phyloP scores from a whole-genome alignment of 768 basidiomycete genomes.

The Russula compacta region DNA sequence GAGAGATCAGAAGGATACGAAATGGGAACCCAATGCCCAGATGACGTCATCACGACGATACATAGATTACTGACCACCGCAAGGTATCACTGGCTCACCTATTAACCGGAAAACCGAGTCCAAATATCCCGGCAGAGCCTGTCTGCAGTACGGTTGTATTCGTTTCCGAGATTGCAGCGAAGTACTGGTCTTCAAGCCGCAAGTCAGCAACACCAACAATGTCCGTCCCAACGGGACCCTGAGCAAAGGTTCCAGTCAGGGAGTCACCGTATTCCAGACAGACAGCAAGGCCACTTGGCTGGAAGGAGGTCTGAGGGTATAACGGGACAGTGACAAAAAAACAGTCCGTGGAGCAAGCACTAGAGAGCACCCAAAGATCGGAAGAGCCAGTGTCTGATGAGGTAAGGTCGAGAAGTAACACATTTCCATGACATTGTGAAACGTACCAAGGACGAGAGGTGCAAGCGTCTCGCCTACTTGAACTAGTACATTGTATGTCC shows the following conservation, averaged over 20 bases:
- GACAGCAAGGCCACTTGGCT: slow-evolving; percentile 38
- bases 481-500: slow-evolving; percentile 56
- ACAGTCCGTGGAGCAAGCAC: slow-evolving; percentile 40
- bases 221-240: slow-evolving; percentile 55
- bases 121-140: slow-evolving; percentile 59
- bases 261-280: slow-evolving; percentile 64
- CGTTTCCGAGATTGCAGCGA: slow-evolving; percentile 61
- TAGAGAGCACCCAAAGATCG: slow-evolving; percentile 65
- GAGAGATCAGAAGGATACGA: not conserved
- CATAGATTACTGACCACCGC: not conserved
- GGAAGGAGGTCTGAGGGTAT: slow-evolving; percentile 44
- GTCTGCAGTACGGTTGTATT: slow-evolving; percentile 52
- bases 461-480: slow-evolving; percentile 43
- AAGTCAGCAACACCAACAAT: slow-evolving; percentile 46
- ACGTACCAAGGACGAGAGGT: slow-evolving; percentile 54
- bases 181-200: slow-evolving; percentile 40
- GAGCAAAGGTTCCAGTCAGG: slow-evolving; percentile 55
- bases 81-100: slow-evolving; percentile 36
- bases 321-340: slow-evolving; percentile 33
- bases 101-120: slow-evolving; percentile 65
- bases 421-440: not conserved
- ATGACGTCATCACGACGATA: not conserved
- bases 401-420: not conserved
- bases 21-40: not conserved
- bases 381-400: slow-evolving; percentile 67